phyloP scores from a whole-genome alignment of 2,329 filamentous ascomycete genomes.

The Phaeosphaeriaceae sp. region DNA sequence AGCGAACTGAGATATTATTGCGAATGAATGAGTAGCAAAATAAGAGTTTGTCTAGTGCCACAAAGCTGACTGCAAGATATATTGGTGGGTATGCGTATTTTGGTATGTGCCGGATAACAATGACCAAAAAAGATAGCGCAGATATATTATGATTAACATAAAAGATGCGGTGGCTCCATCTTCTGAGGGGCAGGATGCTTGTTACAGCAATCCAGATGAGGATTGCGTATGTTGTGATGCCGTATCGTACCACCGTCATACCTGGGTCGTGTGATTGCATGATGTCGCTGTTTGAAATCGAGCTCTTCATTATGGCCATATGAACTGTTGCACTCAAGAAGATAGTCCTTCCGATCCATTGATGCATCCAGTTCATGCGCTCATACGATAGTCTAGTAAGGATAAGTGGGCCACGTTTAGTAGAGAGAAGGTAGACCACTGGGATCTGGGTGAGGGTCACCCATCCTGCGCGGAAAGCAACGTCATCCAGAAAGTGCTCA shows the following conservation, averaged over 20 bases:
- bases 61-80: conserved; percentile 21
- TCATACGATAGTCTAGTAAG: conserved; percentile 30
- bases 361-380: conserved; percentile 32
- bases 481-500: conserved; percentile 33
- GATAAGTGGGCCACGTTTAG: conserved; percentile 32
- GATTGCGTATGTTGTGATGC: conserved; percentile 28
- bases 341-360: conserved; percentile 29
- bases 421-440: conserved; percentile 33
- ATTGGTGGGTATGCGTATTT: conserved; percentile 28
- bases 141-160: conserved; percentile 37
- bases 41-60: conserved; percentile 24
- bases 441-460: conserved; percentile 36
- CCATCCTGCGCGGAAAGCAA: conserved; percentile 41
- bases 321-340: conserved; percentile 37
- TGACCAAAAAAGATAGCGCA: conserved; percentile 26
- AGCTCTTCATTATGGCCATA: conserved; percentile 33
- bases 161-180: conserved; percentile 32
- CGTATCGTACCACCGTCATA: conserved; percentile 31
- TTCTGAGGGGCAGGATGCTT: conserved; percentile 28
- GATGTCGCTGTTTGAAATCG: conserved; percentile 27
- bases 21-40: conserved; percentile 12
- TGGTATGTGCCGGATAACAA: conserved; percentile 33
- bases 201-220: conserved; percentile 33
- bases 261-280: conserved; percentile 23
- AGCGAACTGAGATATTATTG: conserved; percentile 25